Evolutionary conservation across 495 filamentous ascomycete genomes (phyloP), one percentile per base, ranked within the genome.

Genomic region (Penicillium arizonense): DNA sequence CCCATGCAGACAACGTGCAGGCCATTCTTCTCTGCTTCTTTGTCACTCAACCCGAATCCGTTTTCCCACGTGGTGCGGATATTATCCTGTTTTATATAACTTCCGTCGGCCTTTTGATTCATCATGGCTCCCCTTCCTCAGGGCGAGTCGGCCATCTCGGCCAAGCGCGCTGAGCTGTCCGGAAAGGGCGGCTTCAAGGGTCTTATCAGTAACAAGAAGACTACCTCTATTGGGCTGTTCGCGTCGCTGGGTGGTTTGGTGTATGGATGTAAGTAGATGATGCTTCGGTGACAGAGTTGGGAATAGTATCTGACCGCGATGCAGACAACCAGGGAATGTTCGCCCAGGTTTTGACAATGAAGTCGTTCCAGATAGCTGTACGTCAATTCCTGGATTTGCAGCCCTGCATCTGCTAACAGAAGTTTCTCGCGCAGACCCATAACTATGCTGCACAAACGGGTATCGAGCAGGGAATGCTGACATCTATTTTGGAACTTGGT

Each of bases 401-500:
- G 23, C 26, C 4, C 18, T 9, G 6, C 16, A 10, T 11, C 6
- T 41, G 13, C 33, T 57, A 8, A 57, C 18, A 30, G 1, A 4
- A 6, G 7, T 24, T 20, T 8, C 20, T n/a, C 6, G 0, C 5
- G 35, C 16, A 68, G 64, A 69, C 65, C 3, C 50, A 69, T 24
- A 53, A 54, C 34, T 67, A 78, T 59, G 57, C 76, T 54, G 45
- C 70, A 46, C 18, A 69, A 50, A 60, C 82, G 10, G 81, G 87
- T 24, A 73, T 85, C 16, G 61, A 63, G 3, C 82, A 70, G 33
- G 87, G 85, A 3, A 75, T 86, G 81, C 64, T 91, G 33, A 89
- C 87, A 1, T 79, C 88, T 1, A 90, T 93, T 64, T 82, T 93
- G 58, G 88, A 92, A 60, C 81, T 95, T 3, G 90, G 89, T 57